These are phyloP conservation scores for Saussurea involucrata DNA, from an alignment of 129 eudicot species.

Conservation along the genomic window DNA sequence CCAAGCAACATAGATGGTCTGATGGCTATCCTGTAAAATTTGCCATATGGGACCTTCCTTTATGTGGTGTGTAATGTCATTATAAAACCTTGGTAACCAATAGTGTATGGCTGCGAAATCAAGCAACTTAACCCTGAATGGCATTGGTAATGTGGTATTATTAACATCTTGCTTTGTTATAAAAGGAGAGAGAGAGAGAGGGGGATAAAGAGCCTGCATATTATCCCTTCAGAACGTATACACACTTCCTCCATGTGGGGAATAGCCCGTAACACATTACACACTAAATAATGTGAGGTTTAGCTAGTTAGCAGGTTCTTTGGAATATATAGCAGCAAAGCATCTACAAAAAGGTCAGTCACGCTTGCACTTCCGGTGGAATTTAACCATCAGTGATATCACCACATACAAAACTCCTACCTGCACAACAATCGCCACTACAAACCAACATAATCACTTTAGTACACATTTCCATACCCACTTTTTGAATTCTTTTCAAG, in stretches of 20 bases:
- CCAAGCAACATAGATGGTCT: too few species aligned
- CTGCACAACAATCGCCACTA: slow-evolving; percentile 46
- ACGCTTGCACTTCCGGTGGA: slow-evolving; percentile 49
- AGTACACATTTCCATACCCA: neutral
- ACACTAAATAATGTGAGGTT: neutral
- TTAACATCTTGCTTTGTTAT: neutral
- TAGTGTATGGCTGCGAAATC: neutral
- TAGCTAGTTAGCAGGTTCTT: neutral
- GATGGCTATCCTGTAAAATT: too few species aligned
- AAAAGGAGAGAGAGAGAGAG: neutral
- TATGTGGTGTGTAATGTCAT: too few species aligned
- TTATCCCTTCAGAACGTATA: neutral
- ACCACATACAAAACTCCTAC: slow-evolving; percentile 35
- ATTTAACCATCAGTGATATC: slow-evolving; percentile 25
- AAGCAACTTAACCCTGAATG: neutral
- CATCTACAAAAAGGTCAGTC: slow-evolving; percentile 31
- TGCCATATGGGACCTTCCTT: too few species aligned
- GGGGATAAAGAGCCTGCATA: too few species aligned
- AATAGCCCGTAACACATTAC: neutral
- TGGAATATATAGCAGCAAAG: neutral
- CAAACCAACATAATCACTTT: slow-evolving; percentile 15
- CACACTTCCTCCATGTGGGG: neutral
- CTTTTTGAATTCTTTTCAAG: neutral
- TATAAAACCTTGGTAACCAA: neutral
- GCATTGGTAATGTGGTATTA: neutral